A percentile compares a stretch with the other conserved stretches of the same genome.
These are phyloP conservation scores for Apiospora kogelbergensis DNA, from an alignment of 2,329 filamentous ascomycete species.

Conservation along the genomic window DNA sequence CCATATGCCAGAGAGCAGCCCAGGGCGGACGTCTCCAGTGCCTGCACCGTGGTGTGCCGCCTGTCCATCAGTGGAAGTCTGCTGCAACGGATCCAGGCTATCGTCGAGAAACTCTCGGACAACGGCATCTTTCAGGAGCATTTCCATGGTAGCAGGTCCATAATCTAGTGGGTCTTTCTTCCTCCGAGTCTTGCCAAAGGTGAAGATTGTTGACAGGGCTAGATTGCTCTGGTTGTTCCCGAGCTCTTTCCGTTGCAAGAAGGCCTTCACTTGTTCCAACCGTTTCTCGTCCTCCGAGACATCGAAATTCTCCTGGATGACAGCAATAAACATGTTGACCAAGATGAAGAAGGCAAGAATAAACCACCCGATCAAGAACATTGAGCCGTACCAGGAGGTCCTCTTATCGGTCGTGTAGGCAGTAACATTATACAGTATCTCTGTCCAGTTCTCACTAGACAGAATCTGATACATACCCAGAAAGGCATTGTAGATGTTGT, in stretches of 20 bases:
- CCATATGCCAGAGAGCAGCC: slow-evolving; percentile 62
- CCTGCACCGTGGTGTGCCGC: slow-evolving; percentile 33
- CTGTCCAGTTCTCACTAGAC: slow-evolving; percentile 95
- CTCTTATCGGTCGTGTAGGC: slow-evolving; percentile 61
- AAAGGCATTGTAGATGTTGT: slow-evolving; percentile 92
- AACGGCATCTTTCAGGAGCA: slow-evolving; percentile 94
- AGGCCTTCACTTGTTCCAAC: slow-evolving; percentile 92
- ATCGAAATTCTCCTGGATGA: slow-evolving; percentile 99
- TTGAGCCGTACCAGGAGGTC: slow-evolving; percentile 89
- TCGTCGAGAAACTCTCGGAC: slow-evolving; percentile 94
- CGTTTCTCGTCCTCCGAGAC: slow-evolving; percentile 98
- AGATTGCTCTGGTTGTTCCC: slow-evolving; percentile 71
- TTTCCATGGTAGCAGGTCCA: slow-evolving; percentile 87
- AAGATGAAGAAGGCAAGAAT: slow-evolving; percentile 94
- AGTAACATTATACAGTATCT: slow-evolving; percentile 80
- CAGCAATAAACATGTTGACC: slow-evolving; percentile 99
- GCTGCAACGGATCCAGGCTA: slow-evolving; percentile 46
- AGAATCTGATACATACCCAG: slow-evolving; percentile 97
- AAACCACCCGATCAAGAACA: slow-evolving; percentile 94
- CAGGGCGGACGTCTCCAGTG: slow-evolving; percentile 51
- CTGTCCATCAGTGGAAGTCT: slow-evolving; percentile 36
- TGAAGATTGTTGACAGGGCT: slow-evolving; percentile 70
- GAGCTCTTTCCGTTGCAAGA: slow-evolving; percentile 86
- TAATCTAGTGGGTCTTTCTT: slow-evolving; percentile 86
- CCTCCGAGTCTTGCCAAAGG: slow-evolving; percentile 58